Conservation (phyloP, 495 filamentous ascomycete species). For the Aspergillus mulundensis region DNA sequence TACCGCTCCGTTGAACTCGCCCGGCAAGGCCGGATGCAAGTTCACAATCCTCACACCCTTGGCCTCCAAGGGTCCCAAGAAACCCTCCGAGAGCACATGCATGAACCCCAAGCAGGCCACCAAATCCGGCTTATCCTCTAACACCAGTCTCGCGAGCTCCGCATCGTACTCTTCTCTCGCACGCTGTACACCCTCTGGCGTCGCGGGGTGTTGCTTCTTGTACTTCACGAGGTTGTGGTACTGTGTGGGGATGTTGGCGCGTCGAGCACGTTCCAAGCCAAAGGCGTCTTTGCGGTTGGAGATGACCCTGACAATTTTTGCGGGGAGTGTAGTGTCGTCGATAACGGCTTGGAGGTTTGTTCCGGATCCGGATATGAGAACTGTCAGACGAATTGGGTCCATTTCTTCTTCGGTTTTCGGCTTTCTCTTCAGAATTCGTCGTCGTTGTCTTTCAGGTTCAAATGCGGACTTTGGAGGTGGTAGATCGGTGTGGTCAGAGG, state of each 20-base stretch:
- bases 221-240: conserved; percentile 84
- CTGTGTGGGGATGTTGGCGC: conserved; percentile 67
- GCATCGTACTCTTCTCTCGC: conserved; percentile 72
- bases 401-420: conserved; percentile 18
- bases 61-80: conserved; percentile 61
- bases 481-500: neutral
- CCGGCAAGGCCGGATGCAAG: conserved; percentile 76
- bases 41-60: conserved; percentile 72
- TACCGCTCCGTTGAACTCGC: conserved; percentile 70
- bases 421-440: neutral
- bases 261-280: conserved; percentile 68
- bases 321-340: conserved; percentile 62
- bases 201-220: conserved; percentile 48
- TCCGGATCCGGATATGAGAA: conserved; percentile 76
- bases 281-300: conserved; percentile 79
- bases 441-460: neutral
- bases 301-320: conserved; percentile 69
- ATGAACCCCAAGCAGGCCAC: conserved; percentile 57
- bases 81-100: conserved; percentile 57
- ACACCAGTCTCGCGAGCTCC: conserved; percentile 68
- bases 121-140: conserved; percentile 64
- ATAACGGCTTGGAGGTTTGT: conserved; percentile 90
- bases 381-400: conserved; percentile 46
- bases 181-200: conserved; percentile 41
- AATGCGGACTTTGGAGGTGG: neutral